phyloP scores from a whole-genome alignment of 345 rosid species.

The Orychophragmus violaceus region DNA sequence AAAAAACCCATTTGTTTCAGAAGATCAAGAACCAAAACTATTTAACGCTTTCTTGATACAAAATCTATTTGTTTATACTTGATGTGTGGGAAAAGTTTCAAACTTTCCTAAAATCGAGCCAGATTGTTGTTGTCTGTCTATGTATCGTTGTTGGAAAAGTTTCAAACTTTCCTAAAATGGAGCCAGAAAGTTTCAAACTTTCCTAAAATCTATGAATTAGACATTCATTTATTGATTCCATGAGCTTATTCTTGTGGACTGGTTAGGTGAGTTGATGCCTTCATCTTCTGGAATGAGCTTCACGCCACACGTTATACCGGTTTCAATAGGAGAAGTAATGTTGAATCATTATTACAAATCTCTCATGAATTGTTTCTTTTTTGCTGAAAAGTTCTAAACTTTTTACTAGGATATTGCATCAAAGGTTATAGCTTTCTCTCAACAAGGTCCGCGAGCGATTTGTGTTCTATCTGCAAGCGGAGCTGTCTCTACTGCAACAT shows the following conservation, averaged over 20 bases:
- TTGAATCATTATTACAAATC: background rate
- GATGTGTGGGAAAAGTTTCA: background rate
- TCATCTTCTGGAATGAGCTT: slow-evolving; percentile 74
- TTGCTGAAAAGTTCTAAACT: background rate
- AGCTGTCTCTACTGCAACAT: slow-evolving; percentile 77
- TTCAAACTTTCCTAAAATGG: no score
- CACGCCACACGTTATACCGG: slow-evolving; percentile 67
- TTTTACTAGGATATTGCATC: slow-evolving; percentile 38
- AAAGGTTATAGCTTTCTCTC: slow-evolving; percentile 68
- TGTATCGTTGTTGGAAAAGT: no score
- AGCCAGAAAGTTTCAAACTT: no score
- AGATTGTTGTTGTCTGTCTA: no score
- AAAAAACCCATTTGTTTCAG: no score
- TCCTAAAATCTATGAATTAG: no score
- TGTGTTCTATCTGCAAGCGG: slow-evolving; percentile 90
- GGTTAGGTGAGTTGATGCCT: slow-evolving; percentile 34
- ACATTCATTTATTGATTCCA: no score
- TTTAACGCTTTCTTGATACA: background rate
- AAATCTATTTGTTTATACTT: background rate
- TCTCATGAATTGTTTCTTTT: background rate
- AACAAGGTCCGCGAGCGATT: slow-evolving; percentile 80
- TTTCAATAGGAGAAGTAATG: slow-evolving; percentile 69
- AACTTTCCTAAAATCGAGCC: background rate
- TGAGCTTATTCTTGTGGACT: background rate
- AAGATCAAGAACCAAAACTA: background rate